Conservation (phyloP, 257 asterid genomes). For the Solanum medicagineum region DNA sequence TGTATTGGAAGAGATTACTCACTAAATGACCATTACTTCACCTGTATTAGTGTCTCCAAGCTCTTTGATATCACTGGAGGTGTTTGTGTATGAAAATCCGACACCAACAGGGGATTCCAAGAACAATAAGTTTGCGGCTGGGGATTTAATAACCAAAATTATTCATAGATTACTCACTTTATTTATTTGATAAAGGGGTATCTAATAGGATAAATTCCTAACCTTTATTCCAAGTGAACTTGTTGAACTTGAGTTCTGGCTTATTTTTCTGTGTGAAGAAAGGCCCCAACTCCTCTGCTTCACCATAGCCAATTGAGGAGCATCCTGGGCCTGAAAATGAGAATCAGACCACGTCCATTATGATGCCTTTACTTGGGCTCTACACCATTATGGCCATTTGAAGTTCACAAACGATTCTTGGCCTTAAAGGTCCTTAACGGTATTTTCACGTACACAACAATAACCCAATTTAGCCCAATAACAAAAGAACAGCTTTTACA, state of each 20-base stretch:
- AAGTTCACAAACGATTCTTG: neutral
- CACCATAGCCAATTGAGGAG: constrained; percentile 81
- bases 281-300: constrained; percentile 81
- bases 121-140: constrained; percentile 71
- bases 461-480: neutral
- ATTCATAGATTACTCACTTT: neutral
- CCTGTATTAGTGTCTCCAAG: constrained; percentile 70
- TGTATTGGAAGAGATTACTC: too few relatives aligned
- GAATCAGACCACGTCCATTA: neutral
- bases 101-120: constrained; percentile 87
- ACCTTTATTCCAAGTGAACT: constrained; percentile 76
- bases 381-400: neutral
- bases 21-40: neutral
- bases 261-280: constrained; percentile 53
- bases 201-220: neutral
- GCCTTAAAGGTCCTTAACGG: neutral
- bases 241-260: constrained; percentile 65
- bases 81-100: constrained; percentile 90
- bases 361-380: neutral
- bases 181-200: neutral
- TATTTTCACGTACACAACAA: neutral
- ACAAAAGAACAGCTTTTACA: neutral
- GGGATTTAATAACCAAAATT: neutral
- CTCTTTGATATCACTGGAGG: constrained; percentile 35
- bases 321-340: constrained; percentile 76